A percentile compares a stretch with the other conserved stretches of the same genome.
Evolutionary conservation across 1,284 basidiomycete species (phyloP).

Genomic region (Ustilago loliicola): DNA sequence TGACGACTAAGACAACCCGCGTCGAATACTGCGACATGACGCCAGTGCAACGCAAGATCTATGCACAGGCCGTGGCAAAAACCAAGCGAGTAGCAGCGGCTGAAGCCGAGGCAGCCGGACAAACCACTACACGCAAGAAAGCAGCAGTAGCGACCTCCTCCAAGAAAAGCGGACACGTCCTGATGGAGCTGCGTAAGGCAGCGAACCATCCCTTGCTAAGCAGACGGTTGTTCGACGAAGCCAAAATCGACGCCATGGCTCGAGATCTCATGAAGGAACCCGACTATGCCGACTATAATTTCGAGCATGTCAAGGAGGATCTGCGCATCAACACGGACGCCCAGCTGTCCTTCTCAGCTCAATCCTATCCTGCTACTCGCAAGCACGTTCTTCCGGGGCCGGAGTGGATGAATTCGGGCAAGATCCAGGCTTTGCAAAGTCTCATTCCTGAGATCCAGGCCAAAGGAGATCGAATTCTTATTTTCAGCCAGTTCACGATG

Average conservation of each 20-base stretch:
- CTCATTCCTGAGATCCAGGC: constrained; percentile 80
- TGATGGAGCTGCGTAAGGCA: constrained; percentile 96
- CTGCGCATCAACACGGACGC: constrained; percentile 70
- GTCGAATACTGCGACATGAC: constrained; percentile 97
- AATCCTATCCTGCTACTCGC: constrained; percentile 65
- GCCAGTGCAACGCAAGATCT: constrained; percentile 83
- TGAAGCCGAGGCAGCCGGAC: constrained; percentile 71
- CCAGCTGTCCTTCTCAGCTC: constrained; percentile 59
- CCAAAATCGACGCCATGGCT: constrained; percentile 81
- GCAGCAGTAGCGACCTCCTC: constrained; percentile 28
- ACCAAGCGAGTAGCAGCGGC: constrained; percentile 78
- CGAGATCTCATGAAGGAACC: constrained; percentile 89
- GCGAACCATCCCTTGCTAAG: constrained; percentile 97
- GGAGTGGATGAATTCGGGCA: constrained; percentile 90
- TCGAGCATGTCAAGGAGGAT: constrained; percentile 67
- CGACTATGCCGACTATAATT: constrained; percentile 73
- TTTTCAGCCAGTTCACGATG: constrained; percentile 83
- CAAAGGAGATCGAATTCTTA: constrained; percentile 84
- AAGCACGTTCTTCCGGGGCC: constrained; percentile 82
- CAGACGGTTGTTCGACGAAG: constrained; percentile 84
- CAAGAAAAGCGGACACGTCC: constrained; percentile 76
- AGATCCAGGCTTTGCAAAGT: constrained; percentile 81
- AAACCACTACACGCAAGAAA: constrained; percentile 15
- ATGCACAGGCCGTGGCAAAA: constrained; percentile 84
- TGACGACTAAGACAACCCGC: constrained; percentile 90